Conservation (phyloP, 1,284 basidiomycete genomes). For the Irpex sp. region DNA sequence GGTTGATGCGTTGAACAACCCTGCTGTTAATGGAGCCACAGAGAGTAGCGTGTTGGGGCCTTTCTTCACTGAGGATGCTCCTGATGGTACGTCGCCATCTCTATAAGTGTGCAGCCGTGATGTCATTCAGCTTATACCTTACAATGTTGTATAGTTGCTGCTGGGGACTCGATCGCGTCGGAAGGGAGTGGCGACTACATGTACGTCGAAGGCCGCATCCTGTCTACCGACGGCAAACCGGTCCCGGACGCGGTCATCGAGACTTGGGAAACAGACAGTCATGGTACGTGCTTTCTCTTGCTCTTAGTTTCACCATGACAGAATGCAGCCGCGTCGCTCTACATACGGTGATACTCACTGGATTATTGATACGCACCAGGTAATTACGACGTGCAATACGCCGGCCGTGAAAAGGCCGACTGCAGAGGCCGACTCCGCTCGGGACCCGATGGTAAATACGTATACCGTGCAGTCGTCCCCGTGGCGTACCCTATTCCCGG, state of each 20-base stretch:
- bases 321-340: no score
- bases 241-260: slow-evolving; percentile 68
- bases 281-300: slow-evolving; percentile 36
- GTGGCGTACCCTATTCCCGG: slow-evolving; percentile 78
- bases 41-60: slow-evolving; percentile 81
- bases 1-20: slow-evolving; percentile 77
- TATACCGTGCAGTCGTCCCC: slow-evolving; percentile 77
- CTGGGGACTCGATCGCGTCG: slow-evolving; percentile 51
- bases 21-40: slow-evolving; percentile 60
- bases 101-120: neutral
- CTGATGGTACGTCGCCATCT: slow-evolving; percentile 48
- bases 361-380: slow-evolving; percentile 27
- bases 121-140: neutral
- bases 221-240: slow-evolving; percentile 64
- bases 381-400: slow-evolving; percentile 65
- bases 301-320: no score
- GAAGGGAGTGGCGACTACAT: slow-evolving; percentile 83
- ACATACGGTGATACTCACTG: neutral
- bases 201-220: slow-evolving; percentile 72
- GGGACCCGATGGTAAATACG: slow-evolving; percentile 63
- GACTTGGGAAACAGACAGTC: slow-evolving; percentile 84
- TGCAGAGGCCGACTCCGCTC: slow-evolving; percentile 72
- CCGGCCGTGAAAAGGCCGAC: slow-evolving; percentile 57
- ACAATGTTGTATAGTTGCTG: slow-evolving; percentile 26
- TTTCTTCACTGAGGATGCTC: slow-evolving; percentile 81